Base-by-base conservation (phyloP, 2,329 filamentous ascomycete genomes). In the Hypoxylon sp. region DNA sequence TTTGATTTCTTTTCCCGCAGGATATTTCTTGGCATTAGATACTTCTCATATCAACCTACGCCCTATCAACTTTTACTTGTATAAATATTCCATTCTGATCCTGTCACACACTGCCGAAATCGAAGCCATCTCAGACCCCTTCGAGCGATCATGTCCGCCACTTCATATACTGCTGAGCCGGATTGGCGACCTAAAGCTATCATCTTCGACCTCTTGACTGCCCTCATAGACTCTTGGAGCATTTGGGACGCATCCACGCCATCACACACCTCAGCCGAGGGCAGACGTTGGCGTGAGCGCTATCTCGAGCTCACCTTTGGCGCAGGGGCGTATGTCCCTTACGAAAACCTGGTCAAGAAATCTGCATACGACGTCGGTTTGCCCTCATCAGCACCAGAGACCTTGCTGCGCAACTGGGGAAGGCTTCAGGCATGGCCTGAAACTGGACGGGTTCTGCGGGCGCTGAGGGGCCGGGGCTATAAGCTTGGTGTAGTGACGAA, bases 201-300 rank as follows among this genome's bases (percentile, higher is more conserved):
- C 1, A 67, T 82, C 31, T 82, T 83, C 33, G 81, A 83, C 63
- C 79, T 82, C 30, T 77, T 83, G 25, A 82, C 81, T 1, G 81
- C 74, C 13, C 78, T 82, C 0, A 69, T 81, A 6, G 77, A 83
- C 72, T 81, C 79, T 2, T 82, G 81, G 81, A 76, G 71, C 13
- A 68, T 82, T 7, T 83, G 81, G 81, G 72, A 80, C 33, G 68
- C 74, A 17, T 79, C 75, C 6, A 77, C 77, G 0, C 74, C 77
- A 0, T 74, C 77, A 2, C 25, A 8, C 13, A 69, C 66, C n/a
- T 30, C 71, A 6, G 66, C 64, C 3, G 76, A 80, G 40, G 78
- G 78, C 17, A 62, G 69, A 20, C 72, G 61, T 17, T 83, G 80
- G 81, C 80, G 81, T 10, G 71, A 71, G 1, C 77, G 77, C 2